Percentiles rank a stretch among this genome's conserved stretches.
These are phyloP conservation scores for Fusarium sp. DNA, from an alignment of 2,329 filamentous ascomycete genomes.

Conservation along the genomic window DNA sequence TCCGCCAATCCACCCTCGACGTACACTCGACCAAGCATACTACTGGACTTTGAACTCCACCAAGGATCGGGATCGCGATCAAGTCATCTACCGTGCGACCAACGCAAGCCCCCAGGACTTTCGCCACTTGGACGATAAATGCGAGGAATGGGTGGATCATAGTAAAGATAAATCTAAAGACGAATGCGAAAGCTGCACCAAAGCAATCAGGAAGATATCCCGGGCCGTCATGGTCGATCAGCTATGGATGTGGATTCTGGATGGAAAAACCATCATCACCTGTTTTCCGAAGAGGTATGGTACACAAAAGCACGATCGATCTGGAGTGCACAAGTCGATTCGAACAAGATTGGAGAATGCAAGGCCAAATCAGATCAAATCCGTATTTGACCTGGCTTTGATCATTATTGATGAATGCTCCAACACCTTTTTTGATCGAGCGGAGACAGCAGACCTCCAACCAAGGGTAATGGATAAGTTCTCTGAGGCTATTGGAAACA, in stretches of 20 bases:
- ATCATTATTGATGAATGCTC: conserved; percentile 2
- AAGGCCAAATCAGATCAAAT: conserved; percentile 3
- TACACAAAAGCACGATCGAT: background rate
- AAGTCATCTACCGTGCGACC: background rate
- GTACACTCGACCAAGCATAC: background rate
- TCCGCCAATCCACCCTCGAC: background rate
- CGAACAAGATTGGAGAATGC: background rate
- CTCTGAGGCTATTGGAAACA: background rate
- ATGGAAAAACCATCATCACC: background rate
- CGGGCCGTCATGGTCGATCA: background rate
- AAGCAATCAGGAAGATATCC: background rate
- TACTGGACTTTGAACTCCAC: background rate
- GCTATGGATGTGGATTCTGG: background rate
- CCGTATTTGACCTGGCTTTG: background rate
- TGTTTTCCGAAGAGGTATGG: conserved; percentile 2
- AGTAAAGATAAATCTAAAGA: background rate
- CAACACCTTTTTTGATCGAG: background rate
- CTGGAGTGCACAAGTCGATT: background rate
- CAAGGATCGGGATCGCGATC: background rate
- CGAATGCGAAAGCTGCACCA: background rate
- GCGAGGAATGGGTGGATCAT: background rate
- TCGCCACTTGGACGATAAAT: background rate
- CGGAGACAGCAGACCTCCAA: background rate
- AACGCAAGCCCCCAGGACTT: background rate
- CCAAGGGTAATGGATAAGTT: background rate